These are phyloP conservation scores for Cladorrhinum sp. DNA, from an alignment of 2,329 filamentous ascomycete genomes.

Conservation along the genomic window DNA sequence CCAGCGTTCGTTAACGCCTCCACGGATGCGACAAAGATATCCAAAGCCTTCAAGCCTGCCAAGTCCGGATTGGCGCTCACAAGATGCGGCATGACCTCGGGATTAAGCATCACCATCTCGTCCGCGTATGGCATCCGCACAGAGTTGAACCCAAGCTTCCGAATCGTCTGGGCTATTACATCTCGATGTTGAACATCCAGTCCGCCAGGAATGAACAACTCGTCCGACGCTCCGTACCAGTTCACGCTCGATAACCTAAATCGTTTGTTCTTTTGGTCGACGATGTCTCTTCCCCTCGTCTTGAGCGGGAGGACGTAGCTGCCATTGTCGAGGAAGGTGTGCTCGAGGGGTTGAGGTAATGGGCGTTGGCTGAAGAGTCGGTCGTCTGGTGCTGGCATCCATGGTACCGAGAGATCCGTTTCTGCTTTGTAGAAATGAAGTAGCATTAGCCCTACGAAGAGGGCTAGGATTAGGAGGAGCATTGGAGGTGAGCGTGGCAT, in stretches of 20 bases:
- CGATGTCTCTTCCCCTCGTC: conserved; percentile 57
- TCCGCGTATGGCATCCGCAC: conserved; percentile 67
- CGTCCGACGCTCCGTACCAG: conserved; percentile 69
- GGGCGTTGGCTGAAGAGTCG: conserved; percentile 48
- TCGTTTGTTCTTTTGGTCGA: conserved; percentile 54
- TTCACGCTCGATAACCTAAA: conserved; percentile 65
- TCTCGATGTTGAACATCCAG: conserved; percentile 61
- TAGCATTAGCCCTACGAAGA: conserved; percentile 39
- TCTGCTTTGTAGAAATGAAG: conserved; percentile 46
- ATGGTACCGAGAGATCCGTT: conserved; percentile 42
- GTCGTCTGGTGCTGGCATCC: conserved; percentile 48
- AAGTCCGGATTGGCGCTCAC: conserved; percentile 61
- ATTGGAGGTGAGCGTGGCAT: conserved; percentile 25
- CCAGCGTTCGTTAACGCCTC: conserved; percentile 58
- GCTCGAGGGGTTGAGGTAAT: conserved; percentile 42
- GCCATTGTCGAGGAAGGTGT: conserved; percentile 32
- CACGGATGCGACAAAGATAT: conserved; percentile 59
- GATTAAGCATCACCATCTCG: conserved; percentile 62
- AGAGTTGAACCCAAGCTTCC: conserved; percentile 64
- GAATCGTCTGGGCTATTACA: conserved; percentile 58
- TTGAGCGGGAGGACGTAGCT: conserved; percentile 56
- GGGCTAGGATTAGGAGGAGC: conserved; percentile 38
- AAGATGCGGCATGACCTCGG: conserved; percentile 47
- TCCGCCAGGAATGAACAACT: conserved; percentile 62
- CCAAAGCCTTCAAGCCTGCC: conserved; percentile 53